Conservation (phyloP, 805 yeast species). For the Komagataella kurtzmanii region DNA sequence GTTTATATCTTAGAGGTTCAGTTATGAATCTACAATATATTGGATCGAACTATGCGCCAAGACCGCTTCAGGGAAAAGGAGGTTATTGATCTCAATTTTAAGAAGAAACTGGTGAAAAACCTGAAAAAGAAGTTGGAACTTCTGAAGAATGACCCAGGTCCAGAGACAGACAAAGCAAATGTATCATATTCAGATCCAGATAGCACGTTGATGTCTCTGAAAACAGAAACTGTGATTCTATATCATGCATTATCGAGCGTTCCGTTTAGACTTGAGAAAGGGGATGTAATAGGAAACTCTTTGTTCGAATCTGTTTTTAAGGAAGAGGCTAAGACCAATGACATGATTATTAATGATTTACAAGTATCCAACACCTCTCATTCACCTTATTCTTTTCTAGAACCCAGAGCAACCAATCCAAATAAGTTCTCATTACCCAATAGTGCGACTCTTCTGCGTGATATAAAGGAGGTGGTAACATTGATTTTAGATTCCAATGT, state of each 20-base stretch:
- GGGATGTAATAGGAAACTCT: not conserved
- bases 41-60: not conserved
- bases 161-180: not conserved
- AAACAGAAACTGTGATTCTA: constrained; percentile 1
- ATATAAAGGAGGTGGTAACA: not conserved
- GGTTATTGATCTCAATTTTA: not conserved
- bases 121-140: not conserved
- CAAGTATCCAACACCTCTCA: not conserved
- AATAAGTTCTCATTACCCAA: not conserved
- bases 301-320: not conserved
- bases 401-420: not conserved
- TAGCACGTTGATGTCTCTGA: not conserved
- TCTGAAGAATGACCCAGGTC: not conserved
- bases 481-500: not conserved
- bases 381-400: not conserved
- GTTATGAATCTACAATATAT: not conserved
- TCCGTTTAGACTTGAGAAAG: not conserved
- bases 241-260: constrained; percentile 1
- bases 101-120: not conserved
- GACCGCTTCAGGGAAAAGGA: not conserved
- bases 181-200: not conserved
- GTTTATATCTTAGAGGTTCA: not conserved
- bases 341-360: not conserved
- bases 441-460: not conserved
- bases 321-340: not conserved